phyloP scores from a whole-genome alignment of 2,329 filamentous ascomycete species.

The Epichloe gansuensis region DNA sequence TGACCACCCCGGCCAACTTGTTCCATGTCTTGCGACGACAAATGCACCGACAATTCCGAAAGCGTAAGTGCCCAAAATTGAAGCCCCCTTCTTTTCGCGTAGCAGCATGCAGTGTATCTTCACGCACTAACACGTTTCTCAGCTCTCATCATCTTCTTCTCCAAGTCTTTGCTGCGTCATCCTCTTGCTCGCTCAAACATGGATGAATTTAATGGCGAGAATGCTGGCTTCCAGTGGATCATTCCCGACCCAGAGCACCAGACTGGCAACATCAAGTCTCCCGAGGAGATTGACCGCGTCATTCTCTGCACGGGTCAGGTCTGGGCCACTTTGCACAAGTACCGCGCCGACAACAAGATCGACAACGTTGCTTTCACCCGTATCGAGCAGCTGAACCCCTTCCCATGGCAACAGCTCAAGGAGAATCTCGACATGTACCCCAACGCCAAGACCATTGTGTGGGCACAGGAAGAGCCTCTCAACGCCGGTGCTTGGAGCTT shows the following conservation, averaged over 20 bases:
- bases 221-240: conserved; percentile 90
- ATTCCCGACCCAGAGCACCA: conserved; percentile 82
- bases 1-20: conserved; percentile 90
- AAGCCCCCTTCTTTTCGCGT: neutral
- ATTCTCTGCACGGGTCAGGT: conserved; percentile 93
- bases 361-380: conserved; percentile 90
- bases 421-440: conserved; percentile 96
- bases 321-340: conserved; percentile 79
- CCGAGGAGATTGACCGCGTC: conserved; percentile 84
- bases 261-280: conserved; percentile 58
- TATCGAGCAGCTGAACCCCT: conserved; percentile 95
- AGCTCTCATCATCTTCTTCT: conserved; percentile 97
- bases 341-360: conserved; percentile 75
- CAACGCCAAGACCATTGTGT: conserved; percentile 95
- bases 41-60: conserved; percentile 98
- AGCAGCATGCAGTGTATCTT: no score
- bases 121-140: neutral
- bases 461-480: conserved; percentile 93
- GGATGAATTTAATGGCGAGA: conserved; percentile 77
- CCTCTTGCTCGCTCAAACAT: conserved; percentile 80
- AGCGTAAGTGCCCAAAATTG: conserved; percentile 55
- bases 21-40: conserved; percentile 96
- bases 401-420: conserved; percentile 94
- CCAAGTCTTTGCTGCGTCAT: conserved; percentile 89
- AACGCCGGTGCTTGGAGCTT: conserved; percentile 97